A percentile compares a stretch with the other conserved stretches of the same genome.
phyloP scores from a whole-genome alignment of 208 protist genomes.

The Vickermania spadyakhi region DNA sequence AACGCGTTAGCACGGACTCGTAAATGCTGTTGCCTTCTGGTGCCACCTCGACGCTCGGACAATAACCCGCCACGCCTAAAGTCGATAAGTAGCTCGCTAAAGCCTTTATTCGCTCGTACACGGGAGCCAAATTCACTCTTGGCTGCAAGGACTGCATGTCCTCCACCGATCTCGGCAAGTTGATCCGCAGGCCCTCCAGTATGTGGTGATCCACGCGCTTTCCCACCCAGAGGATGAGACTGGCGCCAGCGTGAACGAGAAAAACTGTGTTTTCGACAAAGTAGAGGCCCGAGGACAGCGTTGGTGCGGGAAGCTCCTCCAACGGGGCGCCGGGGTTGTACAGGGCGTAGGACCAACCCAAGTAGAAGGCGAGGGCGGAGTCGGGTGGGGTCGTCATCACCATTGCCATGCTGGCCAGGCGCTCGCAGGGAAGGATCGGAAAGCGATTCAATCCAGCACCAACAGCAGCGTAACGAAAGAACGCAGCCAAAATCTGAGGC shows the following conservation, averaged over 20 bases:
- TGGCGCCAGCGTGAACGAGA: slow-evolving; percentile 40
- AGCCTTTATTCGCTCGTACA: slow-evolving; percentile 41
- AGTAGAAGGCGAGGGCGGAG: slow-evolving; percentile 47
- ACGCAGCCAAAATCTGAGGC: slow-evolving; percentile 66
- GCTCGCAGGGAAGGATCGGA: slow-evolving; percentile 54
- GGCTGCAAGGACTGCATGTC: slow-evolving; percentile 6
- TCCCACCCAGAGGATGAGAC: slow-evolving; percentile 74
- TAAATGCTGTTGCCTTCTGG: slow-evolving; percentile 41
- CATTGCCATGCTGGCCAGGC: slow-evolving; percentile 56
- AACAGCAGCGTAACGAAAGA: slow-evolving; percentile 52
- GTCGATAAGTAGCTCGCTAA: slow-evolving; percentile 33
- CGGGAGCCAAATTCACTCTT: slow-evolving; percentile 37
- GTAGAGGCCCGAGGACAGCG: slow-evolving; percentile 46
- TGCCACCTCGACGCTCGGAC: slow-evolving; percentile 27
- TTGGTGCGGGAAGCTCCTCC: slow-evolving; percentile 34
- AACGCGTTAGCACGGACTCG: slow-evolving; percentile 49
- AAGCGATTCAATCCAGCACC: slow-evolving; percentile 24
- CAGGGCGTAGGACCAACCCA: slow-evolving; percentile 66
- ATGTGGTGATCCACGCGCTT: slow-evolving; percentile 28
- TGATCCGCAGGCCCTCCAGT: slow-evolving; percentile 31
- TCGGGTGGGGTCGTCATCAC: slow-evolving; percentile 65
- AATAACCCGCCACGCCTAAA: slow-evolving; percentile 25
- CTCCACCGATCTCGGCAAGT: background rate
- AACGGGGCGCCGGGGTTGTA: slow-evolving; percentile 41
- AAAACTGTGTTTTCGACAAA: slow-evolving; percentile 49